phyloP scores from a whole-genome alignment of 208 protist species.

The Leishmania turanica region DNA sequence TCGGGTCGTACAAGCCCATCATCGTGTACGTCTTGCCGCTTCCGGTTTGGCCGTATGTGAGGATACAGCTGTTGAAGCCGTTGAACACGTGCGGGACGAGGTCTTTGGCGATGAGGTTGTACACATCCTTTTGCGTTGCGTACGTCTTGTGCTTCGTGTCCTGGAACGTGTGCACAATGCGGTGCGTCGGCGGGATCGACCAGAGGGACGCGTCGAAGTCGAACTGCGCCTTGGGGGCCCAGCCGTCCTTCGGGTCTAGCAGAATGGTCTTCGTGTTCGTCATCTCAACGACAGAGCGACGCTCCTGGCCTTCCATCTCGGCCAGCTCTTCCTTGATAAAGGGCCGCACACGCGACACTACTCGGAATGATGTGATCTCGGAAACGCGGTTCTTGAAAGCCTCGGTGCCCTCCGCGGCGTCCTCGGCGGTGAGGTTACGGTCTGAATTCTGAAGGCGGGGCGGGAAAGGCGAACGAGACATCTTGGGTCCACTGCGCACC shows the following conservation, averaged over 20 bases:
- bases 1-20: constrained; percentile 87
- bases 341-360: constrained; percentile 83
- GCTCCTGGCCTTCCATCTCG: constrained; percentile 85
- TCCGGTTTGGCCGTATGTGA: constrained; percentile 94
- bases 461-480: background rate
- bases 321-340: constrained; percentile 90
- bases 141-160: constrained; percentile 76
- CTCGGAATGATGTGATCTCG: constrained; percentile 89
- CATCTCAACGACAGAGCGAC: constrained; percentile 91
- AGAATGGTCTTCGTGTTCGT: constrained; percentile 85
- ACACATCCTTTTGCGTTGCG: constrained; percentile 89
- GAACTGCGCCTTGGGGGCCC: constrained; percentile 88
- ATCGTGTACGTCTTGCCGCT: constrained; percentile 94
- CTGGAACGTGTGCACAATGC: constrained; percentile 83
- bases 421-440: constrained; percentile 40
- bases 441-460: constrained; percentile 24
- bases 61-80: constrained; percentile 92
- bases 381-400: constrained; percentile 81
- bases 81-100: constrained; percentile 93
- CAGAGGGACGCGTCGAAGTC: constrained; percentile 91
- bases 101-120: constrained; percentile 89
- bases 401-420: constrained; percentile 66
- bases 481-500: constrained; percentile 4
- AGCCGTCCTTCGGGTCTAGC: constrained; percentile 85
- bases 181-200: constrained; percentile 88